Evolutionary conservation across 768 basidiomycete genomes (phyloP).

Genomic region (Mycena floridula): DNA sequence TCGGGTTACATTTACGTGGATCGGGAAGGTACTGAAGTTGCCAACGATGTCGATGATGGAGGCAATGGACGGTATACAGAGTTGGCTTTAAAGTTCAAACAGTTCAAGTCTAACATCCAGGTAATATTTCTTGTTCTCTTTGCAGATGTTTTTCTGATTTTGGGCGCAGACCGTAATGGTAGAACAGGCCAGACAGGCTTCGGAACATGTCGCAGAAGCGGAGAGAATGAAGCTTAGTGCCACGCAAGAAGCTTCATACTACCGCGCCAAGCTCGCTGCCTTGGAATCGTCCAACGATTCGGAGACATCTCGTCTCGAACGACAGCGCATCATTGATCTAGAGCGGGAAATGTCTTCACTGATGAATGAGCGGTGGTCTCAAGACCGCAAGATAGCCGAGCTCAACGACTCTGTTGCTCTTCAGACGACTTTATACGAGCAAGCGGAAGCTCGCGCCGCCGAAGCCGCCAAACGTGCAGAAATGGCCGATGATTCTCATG

Average conservation of each 20-base stretch:
- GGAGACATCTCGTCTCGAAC: slow-evolving; percentile 68
- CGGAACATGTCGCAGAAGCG: slow-evolving; percentile 73
- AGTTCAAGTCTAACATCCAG: slow-evolving; percentile 82
- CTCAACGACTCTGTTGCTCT: slow-evolving; percentile 67
- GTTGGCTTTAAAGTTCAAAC: slow-evolving; percentile 77
- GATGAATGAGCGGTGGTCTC: slow-evolving; percentile 53
- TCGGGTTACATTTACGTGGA: slow-evolving; percentile 71
- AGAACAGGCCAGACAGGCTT: slow-evolving; percentile 70
- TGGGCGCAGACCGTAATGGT: slow-evolving; percentile 55
- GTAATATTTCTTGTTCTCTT: slow-evolving; percentile 34
- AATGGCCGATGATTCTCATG: slow-evolving; percentile 61
- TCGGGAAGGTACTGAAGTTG: slow-evolving; percentile 39
- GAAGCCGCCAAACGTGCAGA: slow-evolving; percentile 78
- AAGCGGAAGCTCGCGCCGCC: slow-evolving; percentile 70
- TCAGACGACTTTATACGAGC: slow-evolving; percentile 71
- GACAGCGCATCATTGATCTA: slow-evolving; percentile 68
- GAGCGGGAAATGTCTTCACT: slow-evolving; percentile 63
- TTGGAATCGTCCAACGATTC: slow-evolving; percentile 62
- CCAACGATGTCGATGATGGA: slow-evolving; percentile 33
- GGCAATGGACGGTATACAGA: slow-evolving; percentile 51
- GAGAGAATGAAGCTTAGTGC: slow-evolving; percentile 75
- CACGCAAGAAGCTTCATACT: slow-evolving; percentile 91
- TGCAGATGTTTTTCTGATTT: slow-evolving; percentile 3
- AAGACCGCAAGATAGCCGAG: slow-evolving; percentile 69
- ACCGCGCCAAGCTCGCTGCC: slow-evolving; percentile 90